These are phyloP conservation scores for Kodamaea hsintzibuensis DNA, from an alignment of 805 yeast species.

Conservation along the genomic window DNA sequence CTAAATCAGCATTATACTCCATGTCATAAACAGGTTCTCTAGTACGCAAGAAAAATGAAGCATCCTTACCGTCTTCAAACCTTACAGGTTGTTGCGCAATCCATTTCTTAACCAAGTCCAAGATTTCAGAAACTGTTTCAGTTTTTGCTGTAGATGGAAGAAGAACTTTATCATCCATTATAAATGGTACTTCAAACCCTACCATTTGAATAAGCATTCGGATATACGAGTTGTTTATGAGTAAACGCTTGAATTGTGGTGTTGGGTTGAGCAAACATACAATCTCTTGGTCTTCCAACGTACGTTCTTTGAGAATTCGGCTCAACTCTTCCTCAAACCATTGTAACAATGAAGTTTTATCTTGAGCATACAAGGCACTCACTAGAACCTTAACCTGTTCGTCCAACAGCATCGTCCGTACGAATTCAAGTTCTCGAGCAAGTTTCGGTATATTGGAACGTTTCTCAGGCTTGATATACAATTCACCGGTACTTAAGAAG, in stretches of 20 bases:
- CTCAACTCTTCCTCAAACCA: slow-evolving; percentile 44
- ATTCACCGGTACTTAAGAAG: slow-evolving; percentile 65
- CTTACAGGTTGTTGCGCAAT: slow-evolving; percentile 33
- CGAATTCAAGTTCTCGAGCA: slow-evolving; percentile 39
- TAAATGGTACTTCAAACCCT: slow-evolving; percentile 47
- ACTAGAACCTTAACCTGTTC: slow-evolving; percentile 53
- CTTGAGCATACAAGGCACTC: slow-evolving; percentile 48
- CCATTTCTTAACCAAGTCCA: slow-evolving; percentile 45
- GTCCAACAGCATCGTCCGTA: slow-evolving; percentile 36
- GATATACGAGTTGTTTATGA: slow-evolving; percentile 49
- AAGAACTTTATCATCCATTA: slow-evolving; percentile 39
- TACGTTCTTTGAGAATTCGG: slow-evolving; percentile 26
- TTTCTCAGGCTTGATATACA: slow-evolving; percentile 26
- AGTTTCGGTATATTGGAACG: slow-evolving; percentile 22
- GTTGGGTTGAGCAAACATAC: slow-evolving; percentile 11
- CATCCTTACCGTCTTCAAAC: slow-evolving; percentile 39
- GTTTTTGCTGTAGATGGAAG: slow-evolving; percentile 26
- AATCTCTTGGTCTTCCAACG: slow-evolving; percentile 16
- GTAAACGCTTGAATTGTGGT: slow-evolving; percentile 23
- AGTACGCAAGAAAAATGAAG: slow-evolving; percentile 29
- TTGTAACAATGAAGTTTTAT: slow-evolving; percentile 42
- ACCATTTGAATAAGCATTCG: slow-evolving; percentile 44
- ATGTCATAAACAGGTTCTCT: slow-evolving; percentile 22
- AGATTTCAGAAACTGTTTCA: slow-evolving; percentile 32
- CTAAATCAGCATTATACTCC: slow-evolving; percentile 20